Conservation (phyloP, 2,329 filamentous ascomycete genomes). For the Sporothrix brunneoviolacea region DNA sequence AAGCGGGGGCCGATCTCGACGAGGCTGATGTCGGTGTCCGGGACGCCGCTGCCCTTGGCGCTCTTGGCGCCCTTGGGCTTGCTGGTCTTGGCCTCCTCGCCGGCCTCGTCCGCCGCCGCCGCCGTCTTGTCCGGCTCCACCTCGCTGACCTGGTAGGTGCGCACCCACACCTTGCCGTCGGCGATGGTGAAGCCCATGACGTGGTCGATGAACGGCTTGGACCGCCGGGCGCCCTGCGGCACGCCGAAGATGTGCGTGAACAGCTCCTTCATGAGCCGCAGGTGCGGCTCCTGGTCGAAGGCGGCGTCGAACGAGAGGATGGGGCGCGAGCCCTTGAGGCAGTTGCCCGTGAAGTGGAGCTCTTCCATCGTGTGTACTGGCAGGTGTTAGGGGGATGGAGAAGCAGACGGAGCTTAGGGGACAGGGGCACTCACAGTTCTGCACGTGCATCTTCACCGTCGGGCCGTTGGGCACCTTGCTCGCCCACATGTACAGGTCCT, state of each 20-base stretch:
- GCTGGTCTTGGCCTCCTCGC: constrained; percentile 45
- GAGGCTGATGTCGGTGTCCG: constrained; percentile 69
- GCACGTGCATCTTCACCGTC: constrained; percentile 56
- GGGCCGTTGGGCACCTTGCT: constrained; percentile 83
- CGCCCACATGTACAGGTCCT: constrained; percentile 93
- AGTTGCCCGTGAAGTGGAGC: constrained; percentile 94
- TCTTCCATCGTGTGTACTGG: constrained; percentile 93
- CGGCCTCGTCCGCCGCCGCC: constrained; percentile 29
- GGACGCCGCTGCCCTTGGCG: constrained; percentile 47
- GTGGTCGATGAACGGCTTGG: constrained; percentile 94
- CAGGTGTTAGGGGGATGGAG: neutral
- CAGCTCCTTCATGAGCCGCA: constrained; percentile 80
- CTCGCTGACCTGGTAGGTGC: constrained; percentile 89
- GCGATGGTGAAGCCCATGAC: constrained; percentile 88
- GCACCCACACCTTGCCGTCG: constrained; percentile 92
- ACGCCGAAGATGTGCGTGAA: constrained; percentile 89
- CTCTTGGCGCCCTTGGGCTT: constrained; percentile 33
- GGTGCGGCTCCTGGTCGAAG: constrained; percentile 76
- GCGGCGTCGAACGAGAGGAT: constrained; percentile 84
- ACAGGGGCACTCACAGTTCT: constrained; percentile 52
- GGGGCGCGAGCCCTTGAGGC: constrained; percentile 84
- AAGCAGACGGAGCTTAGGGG: neutral
- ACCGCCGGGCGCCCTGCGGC: constrained; percentile 76
- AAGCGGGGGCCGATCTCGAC: constrained; percentile 93
- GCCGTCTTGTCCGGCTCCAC: constrained; percentile 55